phyloP scores from a whole-genome alignment of 192 early-diverging fungal genomes.

The Geosiphon pyriformis region DNA sequence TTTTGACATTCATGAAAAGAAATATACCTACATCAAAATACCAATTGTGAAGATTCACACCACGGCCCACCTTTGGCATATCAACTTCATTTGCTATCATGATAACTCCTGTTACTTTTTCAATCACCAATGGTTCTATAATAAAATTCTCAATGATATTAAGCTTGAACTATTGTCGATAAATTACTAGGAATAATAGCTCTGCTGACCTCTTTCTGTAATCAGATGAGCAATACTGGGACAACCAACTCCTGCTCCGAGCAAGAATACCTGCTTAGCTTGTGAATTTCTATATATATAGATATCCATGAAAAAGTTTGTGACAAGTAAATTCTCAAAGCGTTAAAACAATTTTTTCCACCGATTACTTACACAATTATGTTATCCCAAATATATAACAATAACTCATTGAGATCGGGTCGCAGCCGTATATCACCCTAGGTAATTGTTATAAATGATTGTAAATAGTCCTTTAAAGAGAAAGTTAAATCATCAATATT shows the following conservation, averaged over 20 bases:
- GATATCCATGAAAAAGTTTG: neutral
- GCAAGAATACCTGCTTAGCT: conserved; percentile 28
- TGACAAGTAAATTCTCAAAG: neutral
- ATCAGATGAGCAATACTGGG: conserved; percentile 32
- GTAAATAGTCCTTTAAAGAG: neutral
- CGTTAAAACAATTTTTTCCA: neutral
- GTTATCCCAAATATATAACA: conserved; percentile 38
- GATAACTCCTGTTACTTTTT: conserved; percentile 14
- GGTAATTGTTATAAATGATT: neutral
- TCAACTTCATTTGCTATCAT: conserved; percentile 31
- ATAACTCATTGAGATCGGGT: conserved; percentile 25
- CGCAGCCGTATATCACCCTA: conserved; percentile 12
- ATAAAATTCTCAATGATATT: too few relatives aligned
- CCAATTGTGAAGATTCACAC: conserved; percentile 16
- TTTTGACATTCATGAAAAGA: neutral
- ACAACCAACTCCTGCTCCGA: conserved; percentile 35
- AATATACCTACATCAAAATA: conserved; percentile 7
- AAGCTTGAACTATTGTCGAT: too few relatives aligned
- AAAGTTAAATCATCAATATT: neutral
- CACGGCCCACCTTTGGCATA: conserved; percentile 32
- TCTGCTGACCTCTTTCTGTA: conserved; percentile 28
- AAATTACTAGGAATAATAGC: neutral
- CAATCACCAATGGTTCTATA: neutral
- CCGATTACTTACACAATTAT: conserved; percentile 18
- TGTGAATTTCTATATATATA: neutral